Conservation (phyloP, 2,329 filamentous ascomycete species). For the Colletotrichum echinochloae region DNA sequence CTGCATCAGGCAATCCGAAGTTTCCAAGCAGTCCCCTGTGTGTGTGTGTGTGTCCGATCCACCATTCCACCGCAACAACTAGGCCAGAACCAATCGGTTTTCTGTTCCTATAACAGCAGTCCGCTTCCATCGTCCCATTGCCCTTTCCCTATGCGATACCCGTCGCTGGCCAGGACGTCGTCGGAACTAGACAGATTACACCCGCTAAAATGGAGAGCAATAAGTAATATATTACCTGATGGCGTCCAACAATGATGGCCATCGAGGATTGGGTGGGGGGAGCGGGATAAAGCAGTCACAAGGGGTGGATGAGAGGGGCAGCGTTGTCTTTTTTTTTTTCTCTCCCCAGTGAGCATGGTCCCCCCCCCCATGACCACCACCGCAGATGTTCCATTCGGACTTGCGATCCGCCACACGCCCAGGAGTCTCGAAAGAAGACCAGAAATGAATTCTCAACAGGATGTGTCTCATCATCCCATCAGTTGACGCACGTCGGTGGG, state of each 20-base stretch:
- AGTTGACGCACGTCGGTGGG: constrained; percentile 92
- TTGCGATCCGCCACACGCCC: background rate
- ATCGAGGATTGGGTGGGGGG: background rate
- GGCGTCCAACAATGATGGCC: background rate
- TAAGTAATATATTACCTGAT: constrained; percentile 31
- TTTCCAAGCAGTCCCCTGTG: constrained; percentile 1
- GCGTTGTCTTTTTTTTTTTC: background rate
- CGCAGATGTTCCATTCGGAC: constrained; percentile 13
- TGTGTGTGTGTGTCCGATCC: background rate
- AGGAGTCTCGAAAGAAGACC: background rate
- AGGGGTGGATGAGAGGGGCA: background rate
- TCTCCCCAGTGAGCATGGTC: background rate
- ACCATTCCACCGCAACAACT: background rate
- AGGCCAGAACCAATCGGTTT: background rate
- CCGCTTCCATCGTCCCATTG: constrained; percentile 19
- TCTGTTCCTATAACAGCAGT: background rate
- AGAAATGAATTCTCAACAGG: background rate
- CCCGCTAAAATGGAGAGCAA: constrained; percentile 10
- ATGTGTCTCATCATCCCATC: constrained; percentile 75
- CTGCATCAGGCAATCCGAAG: constrained; percentile 35
- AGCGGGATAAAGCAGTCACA: background rate
- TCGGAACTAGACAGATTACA: constrained; percentile 27
- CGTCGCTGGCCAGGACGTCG: background rate
- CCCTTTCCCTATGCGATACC: constrained; percentile 10
- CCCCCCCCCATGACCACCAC: constrained; percentile 8